Evolutionary conservation across 768 basidiomycete species (phyloP), one percentile per base, ranked within the genome.

Genomic region (Sporobolomyces phaffii): DNA sequence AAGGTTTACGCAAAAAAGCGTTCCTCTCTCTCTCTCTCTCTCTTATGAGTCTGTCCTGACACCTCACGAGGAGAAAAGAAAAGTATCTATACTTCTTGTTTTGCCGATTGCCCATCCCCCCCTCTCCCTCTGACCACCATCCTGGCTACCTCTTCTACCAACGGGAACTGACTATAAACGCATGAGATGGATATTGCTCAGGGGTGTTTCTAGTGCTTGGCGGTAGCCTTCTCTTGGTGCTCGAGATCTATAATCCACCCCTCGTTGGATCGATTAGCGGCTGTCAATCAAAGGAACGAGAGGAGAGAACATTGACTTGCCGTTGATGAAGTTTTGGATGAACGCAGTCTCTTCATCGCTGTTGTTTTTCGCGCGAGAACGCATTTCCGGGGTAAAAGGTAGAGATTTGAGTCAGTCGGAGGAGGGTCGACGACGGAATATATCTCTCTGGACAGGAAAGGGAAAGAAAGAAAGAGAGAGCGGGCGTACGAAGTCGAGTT

Each of bases 321-420:
- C 57, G 56, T 68, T 68, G 66, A 68, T 68, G 38, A 68, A 68
- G 59, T 68, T 63, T 56, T 68, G 48, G 28, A 68, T 50, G 61
- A 68, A 68, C 43, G 66, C 66, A 36, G 61, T 45, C 60, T 62
- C 61, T 56, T 68, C 66, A 14, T 51, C 43, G 18, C 66, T 68
- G 34, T 24, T 52, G 6, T n/a, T n/a, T n/a, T n/a, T n/a, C n/a
- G n/a, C n/a, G n/a, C n/a, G n/a, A n/a, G n/a, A n/a, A n/a, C n/a
- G n/a, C n/a, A n/a, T n/a, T n/a, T n/a, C n/a, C n/a, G n/a, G n/a
- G n/a, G n/a, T n/a, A n/a, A n/a, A n/a, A n/a, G n/a, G n/a, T n/a
- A n/a, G n/a, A n/a, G n/a, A n/a, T n/a, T n/a, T n/a, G n/a, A n/a
- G n/a, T n/a, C n/a, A n/a, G n/a, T n/a, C n/a, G n/a, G n/a, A n/a